Evolutionary conservation across 305 asterid genomes (phyloP), one percentile per base, ranked within the genome.

Genomic region (Fraxinus albicans): DNA sequence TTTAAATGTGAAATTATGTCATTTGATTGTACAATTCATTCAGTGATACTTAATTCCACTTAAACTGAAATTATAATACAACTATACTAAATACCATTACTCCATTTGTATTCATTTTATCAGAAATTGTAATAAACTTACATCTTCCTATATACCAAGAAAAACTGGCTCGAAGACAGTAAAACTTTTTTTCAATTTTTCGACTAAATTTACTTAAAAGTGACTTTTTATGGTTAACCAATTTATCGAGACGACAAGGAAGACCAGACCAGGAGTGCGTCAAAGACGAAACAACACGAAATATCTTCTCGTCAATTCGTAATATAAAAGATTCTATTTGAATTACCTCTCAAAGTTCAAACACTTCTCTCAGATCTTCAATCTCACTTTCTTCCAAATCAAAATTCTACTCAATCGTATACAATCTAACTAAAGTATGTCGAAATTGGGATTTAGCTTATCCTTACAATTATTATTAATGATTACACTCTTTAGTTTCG

Each of bases 361-460:
- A 65, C 33, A 23, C 73, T 65, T 9, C 17, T 21, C 73, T 65
- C 35, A 65, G 35, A 65, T 65, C 35, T 65, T 65, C 35, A 65
- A 25, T 23, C 6, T 63, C 33, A 63, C 12, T 19, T 0, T 23
- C 13, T 65, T 25, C 17, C 73, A 23, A 23, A 65, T 65, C 35
- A 65, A 65, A 25, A 65, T 65, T 65, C 17, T 25, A 25, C 73
- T 25, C 15, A 65, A 65, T 65, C 29, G 27, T 25, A 25, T 25
- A 25, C 27, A 25, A 65, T 25, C 17, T 10, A 80, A 84, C 82
- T 53, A 81, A 81, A 87, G 80, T 29, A 76, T 82, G 88, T 80
- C 83, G 88, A 85, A 85, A 79, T 87, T 87, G 83, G 86, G 91
- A 83, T 80, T 84, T 73, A 78, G 67, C 13, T 73, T 79, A 17